Evolutionary conservation across 2,329 filamentous ascomycete genomes (phyloP).

Genomic region (Dryadomyces quercus-mongolicae): DNA sequence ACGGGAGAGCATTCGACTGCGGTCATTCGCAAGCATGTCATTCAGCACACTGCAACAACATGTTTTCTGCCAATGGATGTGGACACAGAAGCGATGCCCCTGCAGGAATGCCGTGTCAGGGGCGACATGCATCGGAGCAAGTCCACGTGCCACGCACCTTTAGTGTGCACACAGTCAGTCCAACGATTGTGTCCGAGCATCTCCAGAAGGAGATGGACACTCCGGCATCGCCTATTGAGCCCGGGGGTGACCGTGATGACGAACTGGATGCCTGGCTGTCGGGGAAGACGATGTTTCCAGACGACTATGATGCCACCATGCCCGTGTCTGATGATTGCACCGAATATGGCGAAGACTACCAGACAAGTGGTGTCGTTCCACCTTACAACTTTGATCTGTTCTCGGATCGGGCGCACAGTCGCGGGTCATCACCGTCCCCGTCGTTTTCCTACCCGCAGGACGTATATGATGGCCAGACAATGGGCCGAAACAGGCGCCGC

Average conservation of each 20-base stretch:
- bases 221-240: not conserved
- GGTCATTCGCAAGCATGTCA: not conserved
- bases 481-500: not conserved
- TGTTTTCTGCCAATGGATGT: not conserved
- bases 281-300: not conserved
- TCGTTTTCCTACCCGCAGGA: not conserved
- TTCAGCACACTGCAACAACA: not conserved
- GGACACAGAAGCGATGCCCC: not conserved
- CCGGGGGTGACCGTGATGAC: not conserved
- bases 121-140: not conserved
- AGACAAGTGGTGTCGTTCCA: not conserved
- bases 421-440: not conserved
- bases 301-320: too few relatives aligned
- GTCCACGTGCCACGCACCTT: constrained; percentile 5
- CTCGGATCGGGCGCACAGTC: not conserved
- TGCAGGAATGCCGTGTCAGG: not conserved
- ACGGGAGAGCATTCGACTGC: not conserved
- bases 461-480: not conserved
- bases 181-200: not conserved
- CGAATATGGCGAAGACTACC: not conserved
- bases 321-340: not conserved
- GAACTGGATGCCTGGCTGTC: constrained; percentile 3
- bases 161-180: constrained; percentile 9
- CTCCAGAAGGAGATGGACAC: not conserved
- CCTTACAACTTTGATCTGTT: constrained; percentile 9